A percentile compares a stretch with the other conserved stretches of the same genome.
These are phyloP conservation scores for Pelargonium cotyledonis DNA, from an alignment of 441 rosid species.

Conservation along the genomic window DNA sequence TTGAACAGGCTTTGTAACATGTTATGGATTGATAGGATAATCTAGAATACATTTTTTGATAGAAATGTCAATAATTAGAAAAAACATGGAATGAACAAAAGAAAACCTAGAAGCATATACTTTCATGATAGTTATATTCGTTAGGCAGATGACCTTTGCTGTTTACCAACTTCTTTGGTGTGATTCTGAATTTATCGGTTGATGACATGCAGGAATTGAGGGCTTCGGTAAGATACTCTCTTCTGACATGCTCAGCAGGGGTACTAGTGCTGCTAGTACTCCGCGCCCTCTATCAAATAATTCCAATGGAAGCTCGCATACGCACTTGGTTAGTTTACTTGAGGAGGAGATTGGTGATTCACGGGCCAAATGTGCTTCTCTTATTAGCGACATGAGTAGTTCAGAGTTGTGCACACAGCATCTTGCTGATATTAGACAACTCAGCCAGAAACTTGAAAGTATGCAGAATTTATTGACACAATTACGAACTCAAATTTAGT, in stretches of 20 bases:
- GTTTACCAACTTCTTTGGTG: not conserved
- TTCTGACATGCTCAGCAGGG: constrained; percentile 39
- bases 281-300: constrained; percentile 28
- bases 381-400: constrained; percentile 31
- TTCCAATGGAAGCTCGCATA: constrained; percentile 20
- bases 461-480: constrained; percentile 59
- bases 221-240: constrained; percentile 71
- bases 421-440: constrained; percentile 39
- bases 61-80: not conserved
- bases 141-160: not conserved
- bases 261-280: constrained; percentile 33
- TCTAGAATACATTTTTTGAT: not conserved
- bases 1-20: not conserved
- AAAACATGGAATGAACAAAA: not conserved
- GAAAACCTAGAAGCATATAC: not conserved
- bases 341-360: constrained; percentile 71
- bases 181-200: constrained; percentile 4
- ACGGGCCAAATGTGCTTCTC: constrained; percentile 51
- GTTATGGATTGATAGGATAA: not conserved
- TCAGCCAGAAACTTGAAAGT: constrained; percentile 54
- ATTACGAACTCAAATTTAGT: constrained; percentile 53
- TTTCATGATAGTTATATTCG: not conserved
- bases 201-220: constrained; percentile 56
- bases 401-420: constrained; percentile 37
- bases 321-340: constrained; percentile 39